A percentile compares a stretch with the other conserved stretches of the same genome.
Evolutionary conservation across 306 rosid genomes (phyloP).

Genomic region (Myrica gale): DNA sequence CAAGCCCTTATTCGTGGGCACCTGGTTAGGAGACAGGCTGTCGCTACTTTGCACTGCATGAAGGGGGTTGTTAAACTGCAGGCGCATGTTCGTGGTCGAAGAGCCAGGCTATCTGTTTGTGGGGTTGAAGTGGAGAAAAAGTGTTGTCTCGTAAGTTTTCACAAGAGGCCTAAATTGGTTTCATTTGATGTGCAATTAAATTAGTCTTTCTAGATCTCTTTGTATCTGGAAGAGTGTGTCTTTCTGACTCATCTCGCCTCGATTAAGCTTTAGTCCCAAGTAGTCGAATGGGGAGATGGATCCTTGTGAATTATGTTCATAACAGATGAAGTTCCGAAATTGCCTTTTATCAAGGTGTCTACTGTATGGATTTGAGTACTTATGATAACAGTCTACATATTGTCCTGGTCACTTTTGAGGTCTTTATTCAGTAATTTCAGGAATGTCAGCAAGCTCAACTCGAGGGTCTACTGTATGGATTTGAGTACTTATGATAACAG

Average conservation of each 20-base stretch:
- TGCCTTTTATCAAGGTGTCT: background rate
- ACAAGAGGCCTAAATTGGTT: slow-evolving; percentile 10
- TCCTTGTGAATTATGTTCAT: background rate
- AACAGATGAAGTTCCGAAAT: background rate
- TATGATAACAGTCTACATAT: background rate
- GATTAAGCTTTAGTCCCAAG: background rate
- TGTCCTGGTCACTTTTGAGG: background rate
- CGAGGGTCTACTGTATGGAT: background rate
- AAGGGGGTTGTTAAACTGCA: slow-evolving; percentile 50
- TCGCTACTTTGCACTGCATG: slow-evolving; percentile 52
- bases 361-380: background rate
- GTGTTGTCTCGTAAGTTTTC: slow-evolving; percentile 35
- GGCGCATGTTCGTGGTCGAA: slow-evolving; percentile 49
- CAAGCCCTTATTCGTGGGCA: slow-evolving; percentile 58
- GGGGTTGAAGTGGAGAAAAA: slow-evolving; percentile 36
- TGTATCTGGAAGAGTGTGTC: background rate
- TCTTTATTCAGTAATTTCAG: background rate
- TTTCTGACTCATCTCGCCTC: background rate
- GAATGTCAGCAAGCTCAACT: background rate
- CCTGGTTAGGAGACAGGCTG: slow-evolving; percentile 60
- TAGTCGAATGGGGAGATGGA: background rate
- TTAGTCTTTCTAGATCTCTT: slow-evolving; percentile 15
- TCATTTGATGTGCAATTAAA: slow-evolving; percentile 17
- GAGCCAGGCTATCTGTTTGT: slow-evolving; percentile 45
- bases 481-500: background rate